Base-by-base conservation (phyloP, 768 basidiomycete species). In the Trametopsis cervina region DNA sequence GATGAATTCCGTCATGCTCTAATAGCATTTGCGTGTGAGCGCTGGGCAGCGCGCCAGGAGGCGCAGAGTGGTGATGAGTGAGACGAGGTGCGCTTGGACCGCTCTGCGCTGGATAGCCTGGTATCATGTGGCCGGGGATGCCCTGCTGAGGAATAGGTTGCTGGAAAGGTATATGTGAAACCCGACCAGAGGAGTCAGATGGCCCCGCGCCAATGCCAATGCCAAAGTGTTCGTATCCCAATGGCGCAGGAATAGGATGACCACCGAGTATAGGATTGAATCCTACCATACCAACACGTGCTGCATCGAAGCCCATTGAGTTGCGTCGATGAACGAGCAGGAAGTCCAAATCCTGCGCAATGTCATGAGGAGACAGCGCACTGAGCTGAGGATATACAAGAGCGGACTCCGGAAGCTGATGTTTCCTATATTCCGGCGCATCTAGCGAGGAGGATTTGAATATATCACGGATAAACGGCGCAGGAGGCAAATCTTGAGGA, bases 381-480 rank as follows among this genome's bases (percentile, higher is more conserved):
- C 57, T 44, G 23, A 70, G 56, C 23, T 57, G 50, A 3, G 69
- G 69, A 42, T 66, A 66, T 13, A 54, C 55, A 22, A 60, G 54
- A 15, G 54, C 45, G 1, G 43, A 40, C 2, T 50, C 24, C 12
- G 43, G 50, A 2, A 48, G 36, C 22, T 25, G 50, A 23, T 42
- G 56, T 54, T 48, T 47, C 47, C 51, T 57, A 27, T 56, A 47
- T 17, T 57, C 56, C 1, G 62, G 47, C 7, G 57, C 51, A n/a
- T 66, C 68, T 45, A 78, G 74, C 0, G 82, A 78, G 49, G 76
- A 71, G 12, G 76, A 69, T 54, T 80, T 81, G 56, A 82, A 66
- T 24, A 88, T 76, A 57, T 83, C 77, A n/a, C 81, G 77, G 24
- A 89, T 68, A 9, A 80, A 76, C 1, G 80, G 85, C 9, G 81